Base-by-base conservation (phyloP, 2,329 filamentous ascomycete species). In the Immersiporthe knoxdaviesiana region DNA sequence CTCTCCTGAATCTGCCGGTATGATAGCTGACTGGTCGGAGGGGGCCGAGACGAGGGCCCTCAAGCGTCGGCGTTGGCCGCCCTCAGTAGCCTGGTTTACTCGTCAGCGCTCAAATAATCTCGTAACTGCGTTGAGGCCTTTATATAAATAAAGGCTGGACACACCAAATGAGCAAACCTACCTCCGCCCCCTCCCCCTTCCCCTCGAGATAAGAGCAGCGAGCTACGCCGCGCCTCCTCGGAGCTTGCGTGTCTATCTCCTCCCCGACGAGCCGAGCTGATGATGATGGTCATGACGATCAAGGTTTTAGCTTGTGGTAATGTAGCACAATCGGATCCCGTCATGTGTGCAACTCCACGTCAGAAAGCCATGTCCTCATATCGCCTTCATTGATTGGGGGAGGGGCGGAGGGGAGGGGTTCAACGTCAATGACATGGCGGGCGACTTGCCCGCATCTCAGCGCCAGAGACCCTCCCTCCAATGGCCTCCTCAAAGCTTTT, bases 1-100 rank as follows among this genome's bases (percentile, higher is more conserved):
- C 16, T 47, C n/a, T 18, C 50, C 16, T 69, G 27, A 52, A 65
- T 50, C 37, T 50, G 21, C 18, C 27, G 44, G 21, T 39, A 63
- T 58, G 37, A 63, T 47, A 39, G 44, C 64, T 47, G 64, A 44
- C 69, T 64, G 65, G 63, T 61, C 66, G 66, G 69, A 47, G 63
- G 64, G 63, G 60, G 54, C 67, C 67, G 69, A 32, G 12, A 30
- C 11, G 12, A 54, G 52, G 14, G 4, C 10, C 27, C 52, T 27
- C 52, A 54, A 8, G 24, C n/a, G 30, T 54, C 52, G 52, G 52
- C 52, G n/a, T 30, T 27, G 24, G 24, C 52, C 52, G 52, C 24
- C 24, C 6, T 54, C 52, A 54, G 27, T 27, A 27, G 24, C 24
- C 52, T 54, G 52, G 52, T 3, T 14, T 27, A 50, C 5, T 27